These are phyloP conservation scores for Geotrichum reessii DNA, from an alignment of 1,139 yeast genomes.

Conservation along the genomic window DNA sequence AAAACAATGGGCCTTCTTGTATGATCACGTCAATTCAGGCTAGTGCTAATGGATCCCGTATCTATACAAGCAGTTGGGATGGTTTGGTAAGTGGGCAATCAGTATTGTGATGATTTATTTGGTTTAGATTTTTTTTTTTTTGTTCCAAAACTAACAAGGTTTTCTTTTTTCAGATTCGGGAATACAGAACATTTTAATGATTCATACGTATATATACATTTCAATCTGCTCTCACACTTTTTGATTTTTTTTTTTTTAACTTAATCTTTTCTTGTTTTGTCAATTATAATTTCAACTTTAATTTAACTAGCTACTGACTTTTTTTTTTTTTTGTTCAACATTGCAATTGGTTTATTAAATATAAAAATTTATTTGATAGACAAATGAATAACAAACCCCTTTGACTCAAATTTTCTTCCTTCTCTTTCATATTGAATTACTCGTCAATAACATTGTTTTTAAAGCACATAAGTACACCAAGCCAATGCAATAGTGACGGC, in stretches of 20 bases:
- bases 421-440: neutral
- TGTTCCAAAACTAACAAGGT: neutral
- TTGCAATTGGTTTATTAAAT: neutral
- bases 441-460: neutral
- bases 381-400: neutral
- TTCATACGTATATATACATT: too few relatives aligned
- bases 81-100: constrained; percentile 28
- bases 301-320: neutral
- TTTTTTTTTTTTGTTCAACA: neutral
- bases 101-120: neutral
- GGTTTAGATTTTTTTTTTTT: neutral
- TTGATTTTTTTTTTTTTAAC: neutral
- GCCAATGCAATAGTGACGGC: constrained; percentile 13
- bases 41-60: constrained; percentile 61
- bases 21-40: constrained; percentile 59
- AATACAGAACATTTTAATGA: neutral
- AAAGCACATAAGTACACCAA: constrained; percentile 11
- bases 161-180: neutral
- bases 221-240: too few relatives aligned
- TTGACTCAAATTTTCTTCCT: too few relatives aligned
- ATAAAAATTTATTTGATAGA: neutral
- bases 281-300: neutral
- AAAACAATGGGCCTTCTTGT: constrained; percentile 33
- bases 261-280: neutral
- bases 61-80: constrained; percentile 38